Evolutionary conservation across 2,329 filamentous ascomycete species (phyloP).

Genomic region (Leptographium wingfieldii): DNA sequence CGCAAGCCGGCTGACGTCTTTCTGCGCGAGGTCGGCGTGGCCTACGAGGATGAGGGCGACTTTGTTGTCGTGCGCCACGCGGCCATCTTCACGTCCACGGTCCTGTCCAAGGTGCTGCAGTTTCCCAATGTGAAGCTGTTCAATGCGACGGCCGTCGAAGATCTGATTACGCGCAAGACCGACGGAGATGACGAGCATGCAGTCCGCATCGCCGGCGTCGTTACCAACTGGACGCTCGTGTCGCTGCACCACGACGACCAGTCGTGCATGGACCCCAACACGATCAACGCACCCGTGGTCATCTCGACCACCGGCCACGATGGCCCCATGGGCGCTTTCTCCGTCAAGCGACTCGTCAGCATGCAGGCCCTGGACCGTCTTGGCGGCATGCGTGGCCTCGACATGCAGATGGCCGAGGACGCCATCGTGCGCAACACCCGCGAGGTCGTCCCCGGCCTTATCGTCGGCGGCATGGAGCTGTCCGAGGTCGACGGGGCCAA

Average conservation of each 20-base stretch:
- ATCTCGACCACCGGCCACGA: constrained; percentile 89
- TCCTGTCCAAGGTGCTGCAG: constrained; percentile 68
- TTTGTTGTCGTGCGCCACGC: constrained; percentile 93
- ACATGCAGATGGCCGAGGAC: constrained; percentile 87
- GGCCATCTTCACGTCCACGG: constrained; percentile 78
- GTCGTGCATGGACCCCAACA: constrained; percentile 95
- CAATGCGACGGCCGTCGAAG: constrained; percentile 87
- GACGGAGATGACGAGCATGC: constrained; percentile 31
- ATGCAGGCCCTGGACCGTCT: constrained; percentile 76
- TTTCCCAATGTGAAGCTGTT: constrained; percentile 94
- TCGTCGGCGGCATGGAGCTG: constrained; percentile 92
- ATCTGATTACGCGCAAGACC: constrained; percentile 66
- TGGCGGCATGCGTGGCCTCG: constrained; percentile 82
- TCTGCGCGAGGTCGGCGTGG: constrained; percentile 66
- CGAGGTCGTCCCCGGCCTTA: constrained; percentile 75
- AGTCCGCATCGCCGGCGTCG: constrained; percentile 72
- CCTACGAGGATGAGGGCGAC: constrained; percentile 77
- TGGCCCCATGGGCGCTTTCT: constrained; percentile 82
- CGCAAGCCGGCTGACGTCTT: constrained; percentile 84
- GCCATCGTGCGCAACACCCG: constrained; percentile 87
- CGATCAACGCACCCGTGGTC: constrained; percentile 81
- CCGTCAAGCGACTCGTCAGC: constrained; percentile 77
- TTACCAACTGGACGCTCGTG: constrained; percentile 93
- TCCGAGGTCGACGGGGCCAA: constrained; percentile 84
- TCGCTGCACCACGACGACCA: constrained; percentile 80